Evolutionary conservation across 306 rosid species (phyloP).

Genomic region (Alnus glutinosa): DNA sequence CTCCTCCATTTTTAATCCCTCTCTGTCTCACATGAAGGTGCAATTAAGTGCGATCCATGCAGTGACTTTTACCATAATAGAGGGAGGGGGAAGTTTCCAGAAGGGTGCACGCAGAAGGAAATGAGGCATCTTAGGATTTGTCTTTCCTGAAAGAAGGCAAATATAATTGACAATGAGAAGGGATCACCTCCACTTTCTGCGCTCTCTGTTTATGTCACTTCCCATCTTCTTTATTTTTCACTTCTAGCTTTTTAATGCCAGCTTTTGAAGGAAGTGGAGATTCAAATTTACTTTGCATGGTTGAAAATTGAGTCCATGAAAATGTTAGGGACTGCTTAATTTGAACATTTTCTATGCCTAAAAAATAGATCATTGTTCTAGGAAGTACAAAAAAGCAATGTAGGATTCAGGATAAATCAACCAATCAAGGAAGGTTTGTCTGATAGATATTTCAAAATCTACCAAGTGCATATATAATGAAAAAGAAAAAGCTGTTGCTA

Average conservation of each 20-base stretch:
- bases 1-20: conserved; percentile 34
- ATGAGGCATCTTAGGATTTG: conserved; percentile 79
- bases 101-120: conserved; percentile 47
- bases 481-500: background rate
- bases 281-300: conserved; percentile 1
- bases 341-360: background rate
- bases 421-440: too few species aligned
- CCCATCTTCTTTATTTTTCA: conserved; percentile 39
- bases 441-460: too few species aligned
- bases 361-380: background rate
- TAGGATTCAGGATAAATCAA: too few species aligned
- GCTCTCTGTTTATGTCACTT: conserved; percentile 47
- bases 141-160: conserved; percentile 62
- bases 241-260: conserved; percentile 29
- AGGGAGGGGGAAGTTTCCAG: conserved; percentile 46
- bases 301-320: conserved; percentile 19
- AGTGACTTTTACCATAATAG: conserved; percentile 36
- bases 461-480: too few species aligned
- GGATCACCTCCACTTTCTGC: conserved; percentile 50
- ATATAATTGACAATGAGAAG: conserved; percentile 45
- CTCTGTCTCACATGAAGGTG: conserved; percentile 55
- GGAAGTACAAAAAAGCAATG: background rate
- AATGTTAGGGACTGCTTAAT: background rate
- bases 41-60: too few species aligned
- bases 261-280: background rate